Conservation (phyloP, 129 eudicot species). For the sunflower (Helianthus annuus) region HanXRQr2.0-SUNRISE NC_035443.2:52849177-52849676, state of each 20-base stretch:
- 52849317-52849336: conserved; percentile 40
- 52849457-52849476: conserved; percentile 31
- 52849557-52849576: conserved; percentile 33
- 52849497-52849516: conserved; percentile 58
- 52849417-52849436: conserved; percentile 32
- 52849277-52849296: conserved; percentile 33
- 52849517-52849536: conserved; percentile 46
- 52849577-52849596: conserved; percentile 22
- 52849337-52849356: conserved; percentile 48
- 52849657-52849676: too few relatives aligned
- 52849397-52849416: background rate
- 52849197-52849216: too few relatives aligned
- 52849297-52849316: conserved; percentile 26
- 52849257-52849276: conserved; percentile 19
- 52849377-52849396: conserved; percentile 44
- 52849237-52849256: conserved; percentile 30
- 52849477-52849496: conserved; percentile 33
- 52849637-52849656: background rate
- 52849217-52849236: too few relatives aligned
- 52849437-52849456: background rate
- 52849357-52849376: conserved; percentile 67
- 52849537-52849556: conserved; percentile 41
- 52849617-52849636: conserved; percentile 24
- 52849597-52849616: conserved; percentile 30
- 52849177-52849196: background rate